phyloP scores from a whole-genome alignment of 75 land plant genomes.

The Pinus tabuliformis region DNA sequence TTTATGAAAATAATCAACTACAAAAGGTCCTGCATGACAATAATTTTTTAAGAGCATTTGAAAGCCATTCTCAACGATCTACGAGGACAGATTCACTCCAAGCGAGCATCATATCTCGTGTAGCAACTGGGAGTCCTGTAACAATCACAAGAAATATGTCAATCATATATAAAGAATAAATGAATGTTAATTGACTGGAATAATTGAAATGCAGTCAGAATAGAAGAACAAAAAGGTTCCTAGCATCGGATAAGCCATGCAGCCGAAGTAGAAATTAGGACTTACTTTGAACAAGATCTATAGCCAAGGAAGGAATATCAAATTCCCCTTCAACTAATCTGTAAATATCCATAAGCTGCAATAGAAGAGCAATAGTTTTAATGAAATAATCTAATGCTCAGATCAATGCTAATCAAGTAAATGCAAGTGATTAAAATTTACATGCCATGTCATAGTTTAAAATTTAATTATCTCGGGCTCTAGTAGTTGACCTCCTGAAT shows the following conservation, averaged over 20 bases:
- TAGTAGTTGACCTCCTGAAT: constrained; percentile 69
- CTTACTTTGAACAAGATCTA: constrained; percentile 77
- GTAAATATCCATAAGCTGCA: constrained; percentile 87
- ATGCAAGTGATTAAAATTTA: neutral
- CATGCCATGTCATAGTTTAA: neutral
- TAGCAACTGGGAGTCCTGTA: constrained; percentile 78
- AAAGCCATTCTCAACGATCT: constrained; percentile 39
- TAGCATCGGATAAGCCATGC: neutral
- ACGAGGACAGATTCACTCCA: constrained; percentile 86
- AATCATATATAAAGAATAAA: neutral
- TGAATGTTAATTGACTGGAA: constrained; percentile 6
- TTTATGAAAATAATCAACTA: too few species aligned
- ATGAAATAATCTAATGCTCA: neutral
- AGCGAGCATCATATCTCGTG: constrained; percentile 80
- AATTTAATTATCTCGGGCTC: neutral
- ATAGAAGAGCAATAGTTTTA: neutral
- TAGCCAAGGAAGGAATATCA: constrained; percentile 61
- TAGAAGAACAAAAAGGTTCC: neutral
- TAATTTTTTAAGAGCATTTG: too few species aligned
- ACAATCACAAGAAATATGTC: constrained; percentile 8
- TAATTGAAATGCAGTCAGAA: neutral
- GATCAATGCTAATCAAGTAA: neutral
- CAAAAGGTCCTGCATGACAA: too few species aligned
- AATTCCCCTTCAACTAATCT: constrained; percentile 77
- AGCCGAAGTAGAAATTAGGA: neutral